These are phyloP conservation scores for Yarrowia sp. DNA, from an alignment of 805 yeast species.

Conservation along the genomic window DNA sequence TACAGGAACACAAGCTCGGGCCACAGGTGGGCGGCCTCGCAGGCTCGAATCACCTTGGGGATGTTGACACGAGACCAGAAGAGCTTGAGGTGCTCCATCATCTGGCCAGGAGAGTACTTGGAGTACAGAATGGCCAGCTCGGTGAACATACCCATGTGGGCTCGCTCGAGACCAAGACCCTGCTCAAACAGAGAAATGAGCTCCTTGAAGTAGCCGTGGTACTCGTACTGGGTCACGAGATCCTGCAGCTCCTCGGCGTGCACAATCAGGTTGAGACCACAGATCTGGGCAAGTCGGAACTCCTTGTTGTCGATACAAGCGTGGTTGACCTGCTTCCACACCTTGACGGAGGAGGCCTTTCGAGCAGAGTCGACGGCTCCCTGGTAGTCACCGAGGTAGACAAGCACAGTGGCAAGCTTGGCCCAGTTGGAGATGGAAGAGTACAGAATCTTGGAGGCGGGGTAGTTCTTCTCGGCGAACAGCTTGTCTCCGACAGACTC, in stretches of 20 bases:
- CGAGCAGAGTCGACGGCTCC: slow-evolving; percentile 98
- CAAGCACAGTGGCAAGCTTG: slow-evolving; percentile 94
- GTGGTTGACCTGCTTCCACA: slow-evolving; percentile 96
- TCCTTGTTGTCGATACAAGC: slow-evolving; percentile 95
- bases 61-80: slow-evolving; percentile 98
- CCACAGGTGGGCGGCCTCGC: slow-evolving; percentile 92
- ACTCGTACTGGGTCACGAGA: slow-evolving; percentile 80
- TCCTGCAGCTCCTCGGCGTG: slow-evolving; percentile 97
- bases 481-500: slow-evolving; percentile 90
- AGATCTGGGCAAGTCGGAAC: slow-evolving; percentile 94
- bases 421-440: slow-evolving; percentile 88
- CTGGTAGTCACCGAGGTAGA: slow-evolving; percentile 86
- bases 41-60: slow-evolving; percentile 93
- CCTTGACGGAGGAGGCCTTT: slow-evolving; percentile 88
- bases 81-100: slow-evolving; percentile 93
- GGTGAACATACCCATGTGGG: slow-evolving; percentile 99
- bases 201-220: slow-evolving; percentile 87
- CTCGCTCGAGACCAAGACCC: slow-evolving; percentile 94
- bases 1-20: slow-evolving; percentile 93
- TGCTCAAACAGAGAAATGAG: slow-evolving; percentile 89
- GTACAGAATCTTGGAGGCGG: slow-evolving; percentile 88
- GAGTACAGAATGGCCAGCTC: slow-evolving; percentile 88
- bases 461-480: slow-evolving; percentile 74
- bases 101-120: slow-evolving; percentile 82
- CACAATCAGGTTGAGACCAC: slow-evolving; percentile 94